Evolutionary conservation across 192 early-diverging fungal genomes (phyloP).

Genomic region (Entomortierella lignicola): DNA sequence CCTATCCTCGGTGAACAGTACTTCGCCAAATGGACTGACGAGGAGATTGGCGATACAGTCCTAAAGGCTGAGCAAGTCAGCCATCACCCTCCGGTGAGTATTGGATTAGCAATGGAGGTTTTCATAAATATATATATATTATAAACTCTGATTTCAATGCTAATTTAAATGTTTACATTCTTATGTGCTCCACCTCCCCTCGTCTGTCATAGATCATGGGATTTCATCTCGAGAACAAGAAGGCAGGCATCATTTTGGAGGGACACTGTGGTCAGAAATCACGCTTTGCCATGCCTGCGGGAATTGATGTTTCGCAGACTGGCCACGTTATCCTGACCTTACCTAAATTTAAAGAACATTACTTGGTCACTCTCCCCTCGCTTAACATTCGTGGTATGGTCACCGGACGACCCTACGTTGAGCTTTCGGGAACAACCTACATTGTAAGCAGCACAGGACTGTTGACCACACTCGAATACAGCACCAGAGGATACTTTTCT

Average conservation of each 20-base stretch:
- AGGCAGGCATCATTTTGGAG: slow-evolving; percentile 49
- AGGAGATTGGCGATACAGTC: slow-evolving; percentile 49
- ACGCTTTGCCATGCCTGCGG: slow-evolving; percentile 79
- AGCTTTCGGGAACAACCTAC: slow-evolving; percentile 51
- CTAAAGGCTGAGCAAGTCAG: slow-evolving; percentile 62
- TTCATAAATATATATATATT: slow-evolving; percentile 48
- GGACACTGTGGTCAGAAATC: slow-evolving; percentile 72
- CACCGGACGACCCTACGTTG: slow-evolving; percentile 57
- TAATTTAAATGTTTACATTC: slow-evolving; percentile 8
- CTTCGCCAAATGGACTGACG: slow-evolving; percentile 59
- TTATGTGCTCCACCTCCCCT: neutral
- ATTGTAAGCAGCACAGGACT: slow-evolving; percentile 34
- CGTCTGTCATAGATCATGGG: slow-evolving; percentile 44
- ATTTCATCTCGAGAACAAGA: slow-evolving; percentile 52
- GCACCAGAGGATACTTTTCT: slow-evolving; percentile 80
- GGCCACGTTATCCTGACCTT: slow-evolving; percentile 78
- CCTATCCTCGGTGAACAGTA: slow-evolving; percentile 65
- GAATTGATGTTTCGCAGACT: slow-evolving; percentile 75
- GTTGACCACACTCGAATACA: slow-evolving; percentile 74
- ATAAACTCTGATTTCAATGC: neutral
- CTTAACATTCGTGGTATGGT: slow-evolving; percentile 82
- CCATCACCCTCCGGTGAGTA: slow-evolving; percentile 66
- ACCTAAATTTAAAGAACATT: slow-evolving; percentile 70
- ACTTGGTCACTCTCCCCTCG: slow-evolving; percentile 78
- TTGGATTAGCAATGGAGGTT: slow-evolving; percentile 57